These are phyloP conservation scores for Torulaspora franciscae DNA, from an alignment of 805 yeast species.

Conservation along the genomic window DNA sequence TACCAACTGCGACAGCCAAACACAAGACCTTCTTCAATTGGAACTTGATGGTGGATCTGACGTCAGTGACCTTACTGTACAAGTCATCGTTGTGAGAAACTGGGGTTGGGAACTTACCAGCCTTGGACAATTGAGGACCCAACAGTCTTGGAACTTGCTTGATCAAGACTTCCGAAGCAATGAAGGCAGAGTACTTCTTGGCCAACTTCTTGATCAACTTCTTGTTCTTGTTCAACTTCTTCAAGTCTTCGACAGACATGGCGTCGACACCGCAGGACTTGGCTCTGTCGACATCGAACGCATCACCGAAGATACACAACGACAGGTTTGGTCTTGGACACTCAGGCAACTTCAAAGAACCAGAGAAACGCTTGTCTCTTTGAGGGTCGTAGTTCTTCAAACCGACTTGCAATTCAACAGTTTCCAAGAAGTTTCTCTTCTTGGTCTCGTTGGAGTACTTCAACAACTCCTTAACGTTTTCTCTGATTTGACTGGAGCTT, in stretches of 20 bases:
- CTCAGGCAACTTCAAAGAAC: conserved; percentile 94
- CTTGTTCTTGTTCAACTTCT: conserved; percentile 99
- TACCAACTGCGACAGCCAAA: conserved; percentile 98
- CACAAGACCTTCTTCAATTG: conserved; percentile 99
- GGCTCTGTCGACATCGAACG: conserved; percentile 99
- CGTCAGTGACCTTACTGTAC: conserved; percentile 92
- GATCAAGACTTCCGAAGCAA: conserved; percentile 98
- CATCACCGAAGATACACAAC: conserved; percentile 99
- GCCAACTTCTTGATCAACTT: conserved; percentile 99
- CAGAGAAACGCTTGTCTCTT: conserved; percentile 99
- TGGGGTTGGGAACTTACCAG: conserved; percentile 99
- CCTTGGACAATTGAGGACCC: conserved; percentile 99
- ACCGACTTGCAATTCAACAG: conserved; percentile 99
- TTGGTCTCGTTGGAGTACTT: conserved; percentile 88
- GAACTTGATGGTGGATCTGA: conserved; percentile 99
- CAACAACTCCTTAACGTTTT: conserved; percentile 87
- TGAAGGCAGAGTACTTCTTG: conserved; percentile 99
- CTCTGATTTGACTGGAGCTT: conserved; percentile 91
- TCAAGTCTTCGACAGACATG: conserved; percentile 99
- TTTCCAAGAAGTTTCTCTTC: conserved; percentile 99
- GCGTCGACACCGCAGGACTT: conserved; percentile 99
- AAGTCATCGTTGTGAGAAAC: conserved; percentile 99
- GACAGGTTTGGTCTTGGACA: conserved; percentile 99
- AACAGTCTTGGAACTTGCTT: conserved; percentile 99
- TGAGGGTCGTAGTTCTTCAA: conserved; percentile 99